A percentile compares a stretch with the other conserved stretches of the same genome.
phyloP scores from a whole-genome alignment of 2,329 filamentous ascomycete genomes.

The Claviceps pazoutovae region DNA sequence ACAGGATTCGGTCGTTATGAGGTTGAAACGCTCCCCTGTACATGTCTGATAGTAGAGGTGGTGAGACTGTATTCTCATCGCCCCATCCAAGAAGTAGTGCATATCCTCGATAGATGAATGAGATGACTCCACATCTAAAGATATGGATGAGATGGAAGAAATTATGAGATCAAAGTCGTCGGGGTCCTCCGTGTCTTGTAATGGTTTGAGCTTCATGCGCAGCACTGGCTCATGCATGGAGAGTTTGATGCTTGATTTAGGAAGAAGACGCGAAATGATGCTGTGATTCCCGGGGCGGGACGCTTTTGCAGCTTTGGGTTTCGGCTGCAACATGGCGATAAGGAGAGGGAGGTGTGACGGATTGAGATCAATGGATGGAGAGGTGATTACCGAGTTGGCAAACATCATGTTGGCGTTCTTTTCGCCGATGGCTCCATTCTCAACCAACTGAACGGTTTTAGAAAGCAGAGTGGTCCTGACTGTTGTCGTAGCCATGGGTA shows the following conservation, averaged over 20 bases:
- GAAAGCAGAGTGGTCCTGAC: constrained; percentile 89
- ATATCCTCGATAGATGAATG: constrained; percentile 73
- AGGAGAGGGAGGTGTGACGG: constrained; percentile 82
- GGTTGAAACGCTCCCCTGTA: constrained; percentile 66
- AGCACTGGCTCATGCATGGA: constrained; percentile 94
- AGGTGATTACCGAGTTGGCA: constrained; percentile 90
- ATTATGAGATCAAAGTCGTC: constrained; percentile 93
- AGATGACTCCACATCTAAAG: constrained; percentile 87
- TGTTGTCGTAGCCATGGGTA: constrained; percentile 94
- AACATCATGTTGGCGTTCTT: constrained; percentile 93
- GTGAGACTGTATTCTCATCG: constrained; percentile 72
- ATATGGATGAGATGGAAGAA: constrained; percentile 85
- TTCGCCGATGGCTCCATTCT: constrained; percentile 60
- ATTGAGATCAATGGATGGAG: constrained; percentile 83
- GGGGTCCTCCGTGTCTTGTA: constrained; percentile 47
- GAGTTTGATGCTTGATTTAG: constrained; percentile 88
- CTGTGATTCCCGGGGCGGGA: constrained; percentile 42
- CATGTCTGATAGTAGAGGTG: constrained; percentile 90
- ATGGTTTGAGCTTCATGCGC: constrained; percentile 72
- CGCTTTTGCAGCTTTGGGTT: constrained; percentile 19
- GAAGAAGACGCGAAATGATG: constrained; percentile 77
- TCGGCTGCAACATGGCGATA: constrained; percentile 56
- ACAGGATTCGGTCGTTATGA: constrained; percentile 75
- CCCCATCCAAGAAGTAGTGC: constrained; percentile 75
- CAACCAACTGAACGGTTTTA: constrained; percentile 73